Evolutionary conservation across 306 rosid genomes (phyloP).

Genomic region (Sophora flavescens): DNA sequence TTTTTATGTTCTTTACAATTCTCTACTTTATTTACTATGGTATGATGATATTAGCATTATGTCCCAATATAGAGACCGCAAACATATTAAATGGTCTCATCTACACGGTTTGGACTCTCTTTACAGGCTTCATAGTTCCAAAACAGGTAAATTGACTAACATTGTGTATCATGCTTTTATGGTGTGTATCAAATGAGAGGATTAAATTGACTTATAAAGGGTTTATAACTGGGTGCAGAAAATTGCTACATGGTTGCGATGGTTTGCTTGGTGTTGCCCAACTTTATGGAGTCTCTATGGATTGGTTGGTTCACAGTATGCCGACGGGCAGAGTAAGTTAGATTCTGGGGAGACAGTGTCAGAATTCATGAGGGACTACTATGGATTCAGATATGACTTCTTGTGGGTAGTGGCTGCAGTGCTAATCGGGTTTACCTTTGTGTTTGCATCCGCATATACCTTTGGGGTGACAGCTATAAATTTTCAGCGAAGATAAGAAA

Average conservation of each 20-base stretch:
- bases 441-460: constrained; percentile 36
- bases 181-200: neutral
- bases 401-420: constrained; percentile 46
- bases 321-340: constrained; percentile 44
- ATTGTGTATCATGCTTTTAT: neutral
- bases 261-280: constrained; percentile 54
- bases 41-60: constrained; percentile 43
- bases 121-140: constrained; percentile 53
- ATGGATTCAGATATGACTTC: constrained; percentile 45
- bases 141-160: neutral
- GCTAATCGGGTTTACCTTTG: constrained; percentile 36
- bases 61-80: constrained; percentile 46
- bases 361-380: constrained; percentile 42
- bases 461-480: constrained; percentile 34
- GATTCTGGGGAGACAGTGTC: constrained; percentile 52
- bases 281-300: constrained; percentile 53
- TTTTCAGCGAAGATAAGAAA: constrained; percentile 50
- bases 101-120: constrained; percentile 41
- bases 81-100: constrained; percentile 32
- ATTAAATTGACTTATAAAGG: neutral
- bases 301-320: constrained; percentile 48
- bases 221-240: constrained; percentile 38
- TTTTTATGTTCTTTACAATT: constrained; percentile 43
- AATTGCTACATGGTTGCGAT: constrained; percentile 49
- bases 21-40: constrained; percentile 49